A percentile compares a stretch with the other conserved stretches of the same genome.
Conservation (phyloP, 2,329 filamentous ascomycete species). For the Colletotrichum lentis region DNA sequence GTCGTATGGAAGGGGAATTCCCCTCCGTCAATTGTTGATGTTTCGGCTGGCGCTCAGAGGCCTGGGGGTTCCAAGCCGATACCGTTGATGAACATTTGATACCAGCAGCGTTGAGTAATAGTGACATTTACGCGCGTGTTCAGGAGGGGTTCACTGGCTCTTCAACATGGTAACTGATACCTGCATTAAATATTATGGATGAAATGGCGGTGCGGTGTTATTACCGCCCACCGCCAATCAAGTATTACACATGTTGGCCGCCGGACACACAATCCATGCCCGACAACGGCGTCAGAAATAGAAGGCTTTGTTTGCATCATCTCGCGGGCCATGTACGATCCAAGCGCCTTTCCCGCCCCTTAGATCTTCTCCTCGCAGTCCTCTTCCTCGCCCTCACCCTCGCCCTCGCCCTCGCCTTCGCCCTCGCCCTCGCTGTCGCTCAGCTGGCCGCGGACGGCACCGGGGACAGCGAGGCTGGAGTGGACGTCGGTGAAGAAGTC, state of each 20-base stretch:
- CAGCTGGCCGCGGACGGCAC: constrained; percentile 62
- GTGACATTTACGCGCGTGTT: no score
- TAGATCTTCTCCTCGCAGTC: constrained; percentile 8
- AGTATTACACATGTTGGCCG: not conserved
- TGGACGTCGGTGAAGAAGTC: constrained; percentile 64
- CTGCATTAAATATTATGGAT: constrained; percentile 2
- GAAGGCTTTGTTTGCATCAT: no score
- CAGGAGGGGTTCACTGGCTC: no score
- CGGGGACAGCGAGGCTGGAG: constrained; percentile 57
- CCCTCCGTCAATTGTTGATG: not conserved
- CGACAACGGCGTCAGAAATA: not conserved
- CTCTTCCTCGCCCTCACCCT: no score
- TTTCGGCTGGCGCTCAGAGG: not conserved
- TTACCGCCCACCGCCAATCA: not conserved
- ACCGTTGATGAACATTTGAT: no score
- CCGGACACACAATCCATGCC: no score
- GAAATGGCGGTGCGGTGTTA: no score
- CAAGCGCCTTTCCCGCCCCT: no score
- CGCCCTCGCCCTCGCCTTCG: no score
- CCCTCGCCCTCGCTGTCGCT: constrained; percentile 33
- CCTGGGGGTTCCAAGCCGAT: not conserved
- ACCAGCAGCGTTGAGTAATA: no score
- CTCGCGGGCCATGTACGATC: not conserved
- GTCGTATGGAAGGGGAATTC: no score
- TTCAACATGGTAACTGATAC: not conserved